A percentile compares a stretch with the other conserved stretches of the same genome.
phyloP scores from a whole-genome alignment of 371 early-diverging fungal genomes.

The Chytridium lagenaria region DNA sequence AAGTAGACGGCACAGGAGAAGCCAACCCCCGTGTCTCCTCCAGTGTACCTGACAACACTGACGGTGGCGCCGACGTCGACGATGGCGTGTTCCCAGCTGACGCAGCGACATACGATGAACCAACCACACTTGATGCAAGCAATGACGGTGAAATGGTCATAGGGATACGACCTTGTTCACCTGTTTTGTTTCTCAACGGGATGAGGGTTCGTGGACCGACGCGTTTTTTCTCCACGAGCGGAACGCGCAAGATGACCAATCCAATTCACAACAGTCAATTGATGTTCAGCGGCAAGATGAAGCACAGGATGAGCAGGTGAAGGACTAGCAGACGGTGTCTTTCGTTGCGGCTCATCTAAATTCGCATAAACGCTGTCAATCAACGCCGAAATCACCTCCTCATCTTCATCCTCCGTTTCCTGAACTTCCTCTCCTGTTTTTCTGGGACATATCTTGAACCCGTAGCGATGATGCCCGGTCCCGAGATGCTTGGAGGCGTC shows the following conservation, averaged over 20 bases:
- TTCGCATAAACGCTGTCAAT: neutral
- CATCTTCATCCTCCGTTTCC: neutral
- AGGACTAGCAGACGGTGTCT: neutral
- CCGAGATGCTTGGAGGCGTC: conserved; percentile 7
- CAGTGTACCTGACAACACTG: no score
- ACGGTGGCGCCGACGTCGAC: no score
- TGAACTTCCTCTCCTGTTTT: neutral
- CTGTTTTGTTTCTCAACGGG: neutral
- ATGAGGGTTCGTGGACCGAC: neutral
- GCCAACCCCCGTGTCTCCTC: no score
- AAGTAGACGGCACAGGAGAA: no score
- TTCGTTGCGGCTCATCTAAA: neutral
- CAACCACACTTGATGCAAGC: no score
- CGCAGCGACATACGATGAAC: no score
- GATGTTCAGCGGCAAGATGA: conserved; percentile 1
- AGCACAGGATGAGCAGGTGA: neutral
- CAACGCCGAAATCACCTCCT: neutral
- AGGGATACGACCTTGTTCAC: neutral
- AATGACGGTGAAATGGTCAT: neutral
- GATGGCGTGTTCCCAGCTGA: no score
- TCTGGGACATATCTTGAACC: neutral
- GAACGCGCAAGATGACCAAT: neutral
- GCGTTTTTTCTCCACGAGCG: neutral
- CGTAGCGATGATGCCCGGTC: neutral
- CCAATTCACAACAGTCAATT: conserved; percentile 3